Evolutionary conservation across 2,329 filamentous ascomycete genomes (phyloP), one percentile per base, ranked within the genome.

Genomic region (Colletotrichum limetticola): DNA sequence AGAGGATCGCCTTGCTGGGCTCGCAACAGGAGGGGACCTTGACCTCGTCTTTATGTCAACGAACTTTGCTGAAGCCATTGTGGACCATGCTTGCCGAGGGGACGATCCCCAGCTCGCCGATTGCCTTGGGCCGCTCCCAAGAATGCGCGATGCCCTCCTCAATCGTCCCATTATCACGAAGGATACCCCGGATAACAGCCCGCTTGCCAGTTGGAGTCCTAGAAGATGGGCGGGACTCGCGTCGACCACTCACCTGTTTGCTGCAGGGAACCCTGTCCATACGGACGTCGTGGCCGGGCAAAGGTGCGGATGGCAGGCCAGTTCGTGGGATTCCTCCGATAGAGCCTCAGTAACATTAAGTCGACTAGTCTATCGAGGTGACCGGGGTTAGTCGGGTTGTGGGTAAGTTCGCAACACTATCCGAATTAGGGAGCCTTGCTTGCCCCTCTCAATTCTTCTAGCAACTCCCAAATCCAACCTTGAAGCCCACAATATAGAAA

Each of bases 401-500:
- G 71, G 70, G 28, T 73, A 61, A 46, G 28, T 56, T 73, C 71
- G 71, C 71, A 73, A 73, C 55, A 42, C 66, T 70, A 67, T 71
- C 66, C 71, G 19, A 32, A 66, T 73, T 30, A 49, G 71, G 70
- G 35, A 55, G 28, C 55, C 42, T 24, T 61, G 61, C 60, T 35
- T 61, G 66, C 49, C 56, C 67, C 66, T 70, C 49, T 71, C 9
- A 35, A 16, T 56, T 26, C n/a, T 61, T 55, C 26, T 55, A 49
- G 55, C 70, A 60, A 64, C 42, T 49, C 42, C 42, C 37, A 49
- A 67, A 63, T 55, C 66, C 32, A 32, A n/a, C 12, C 42, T 49
- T n/a, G 42, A 16, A 32, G 32, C 35, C 70, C 60, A 61, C 60
- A 57, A 32, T 56, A 26, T 46, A 16, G 5, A 49, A 14, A 49